Conservation (phyloP, 1,284 basidiomycete genomes). For the Leccinum pallidistipes region DNA sequence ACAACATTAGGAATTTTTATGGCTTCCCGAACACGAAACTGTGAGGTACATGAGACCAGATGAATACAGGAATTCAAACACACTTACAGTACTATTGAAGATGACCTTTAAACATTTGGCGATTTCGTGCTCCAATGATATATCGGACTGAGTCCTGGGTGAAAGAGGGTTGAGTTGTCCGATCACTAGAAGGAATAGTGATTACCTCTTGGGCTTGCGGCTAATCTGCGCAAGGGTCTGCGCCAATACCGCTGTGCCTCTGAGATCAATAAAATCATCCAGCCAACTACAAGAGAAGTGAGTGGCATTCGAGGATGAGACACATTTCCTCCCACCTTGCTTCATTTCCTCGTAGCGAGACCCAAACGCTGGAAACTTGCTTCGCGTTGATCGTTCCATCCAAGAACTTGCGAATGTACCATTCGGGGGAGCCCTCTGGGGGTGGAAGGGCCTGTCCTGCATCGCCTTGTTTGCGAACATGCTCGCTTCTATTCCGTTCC, state of each 20-base stretch:
- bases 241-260: constrained; percentile 84
- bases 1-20: constrained; percentile 79
- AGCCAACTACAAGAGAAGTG: constrained; percentile 65
- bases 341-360: constrained; percentile 83
- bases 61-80: not conserved
- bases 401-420: constrained; percentile 89
- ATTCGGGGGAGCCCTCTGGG: constrained; percentile 73
- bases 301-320: constrained; percentile 10
- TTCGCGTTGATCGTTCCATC: constrained; percentile 83
- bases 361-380: constrained; percentile 75
- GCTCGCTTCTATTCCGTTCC: constrained; percentile 59
- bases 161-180: constrained; percentile 5
- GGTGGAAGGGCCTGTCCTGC: constrained; percentile 51
- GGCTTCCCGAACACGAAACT: constrained; percentile 80
- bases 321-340: constrained; percentile 53
- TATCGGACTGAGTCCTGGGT: constrained; percentile 64
- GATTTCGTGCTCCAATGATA: constrained; percentile 83
- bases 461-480: constrained; percentile 58
- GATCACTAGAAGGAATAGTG: not conserved
- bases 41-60: constrained; percentile 12
- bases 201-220: constrained; percentile 65
- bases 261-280: constrained; percentile 72
- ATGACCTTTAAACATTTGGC: constrained; percentile 88
- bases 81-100: constrained; percentile 72
- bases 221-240: constrained; percentile 79